phyloP scores from a whole-genome alignment of 2,329 filamentous ascomycete genomes.

The Talaromyces amestolkiae region DNA sequence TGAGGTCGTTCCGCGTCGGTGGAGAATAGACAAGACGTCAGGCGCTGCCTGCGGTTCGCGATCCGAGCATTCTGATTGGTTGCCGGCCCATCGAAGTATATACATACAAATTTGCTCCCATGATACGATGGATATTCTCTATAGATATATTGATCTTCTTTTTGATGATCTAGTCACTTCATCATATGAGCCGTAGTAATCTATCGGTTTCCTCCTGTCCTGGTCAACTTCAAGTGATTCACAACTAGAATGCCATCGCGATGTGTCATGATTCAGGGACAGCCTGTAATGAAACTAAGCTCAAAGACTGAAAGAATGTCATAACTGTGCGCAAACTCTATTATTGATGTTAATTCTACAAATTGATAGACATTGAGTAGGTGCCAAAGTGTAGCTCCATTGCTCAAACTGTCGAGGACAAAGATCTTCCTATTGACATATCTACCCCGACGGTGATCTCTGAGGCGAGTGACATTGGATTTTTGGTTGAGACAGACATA shows the following conservation, averaged over 20 bases:
- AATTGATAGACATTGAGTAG: background rate
- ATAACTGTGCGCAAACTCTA: background rate
- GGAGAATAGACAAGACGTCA: slow-evolving; percentile 12
- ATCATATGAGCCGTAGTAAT: background rate
- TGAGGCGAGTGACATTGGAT: background rate
- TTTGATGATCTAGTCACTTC: background rate
- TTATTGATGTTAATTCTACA: background rate
- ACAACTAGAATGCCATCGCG: too few relatives aligned
- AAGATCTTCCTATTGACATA: background rate
- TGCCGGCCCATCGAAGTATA: background rate
- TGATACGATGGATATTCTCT: background rate
- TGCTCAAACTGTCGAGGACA: background rate
- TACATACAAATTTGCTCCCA: background rate
- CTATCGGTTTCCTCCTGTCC: background rate
- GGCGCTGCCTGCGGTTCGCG: background rate
- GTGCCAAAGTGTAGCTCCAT: background rate
- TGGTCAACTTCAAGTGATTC: background rate
- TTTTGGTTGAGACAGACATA: background rate
- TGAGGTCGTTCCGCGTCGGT: slow-evolving; percentile 1
- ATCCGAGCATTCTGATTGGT: slow-evolving; percentile 10
- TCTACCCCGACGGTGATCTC: too few relatives aligned
- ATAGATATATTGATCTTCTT: background rate
- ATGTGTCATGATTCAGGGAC: background rate
- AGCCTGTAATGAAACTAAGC: background rate
- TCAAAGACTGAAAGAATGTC: background rate